phyloP scores from a whole-genome alignment of 2,329 filamentous ascomycete species.

The Sporothrix brasiliensis region DNA sequence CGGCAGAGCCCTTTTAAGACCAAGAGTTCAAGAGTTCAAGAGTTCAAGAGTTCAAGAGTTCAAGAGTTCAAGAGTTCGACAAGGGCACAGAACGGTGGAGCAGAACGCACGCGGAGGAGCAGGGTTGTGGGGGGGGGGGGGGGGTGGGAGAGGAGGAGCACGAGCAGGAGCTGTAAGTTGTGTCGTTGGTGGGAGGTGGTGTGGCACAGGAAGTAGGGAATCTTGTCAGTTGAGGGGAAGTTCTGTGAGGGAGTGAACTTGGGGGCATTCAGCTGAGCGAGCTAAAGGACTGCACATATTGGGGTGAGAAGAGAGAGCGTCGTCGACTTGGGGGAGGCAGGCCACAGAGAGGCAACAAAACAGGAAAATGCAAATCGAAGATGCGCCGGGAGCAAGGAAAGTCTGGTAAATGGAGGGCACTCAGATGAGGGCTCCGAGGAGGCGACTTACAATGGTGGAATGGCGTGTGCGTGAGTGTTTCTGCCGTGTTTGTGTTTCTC shows the following conservation, averaged over 20 bases:
- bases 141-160: background rate
- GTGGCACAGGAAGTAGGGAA: background rate
- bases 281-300: constrained; percentile 9
- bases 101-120: constrained; percentile 26
- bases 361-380: background rate
- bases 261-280: constrained; percentile 20
- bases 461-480: background rate
- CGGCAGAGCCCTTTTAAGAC: constrained; percentile 24
- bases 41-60: background rate
- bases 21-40: background rate
- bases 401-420: background rate
- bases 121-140: constrained; percentile 17
- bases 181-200: background rate
- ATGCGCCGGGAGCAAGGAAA: background rate
- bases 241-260: background rate
- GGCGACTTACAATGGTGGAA: background rate
- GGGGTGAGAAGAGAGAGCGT: background rate
- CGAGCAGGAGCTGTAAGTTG: background rate
- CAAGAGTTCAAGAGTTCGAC: background rate
- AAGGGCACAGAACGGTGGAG: constrained; percentile 20
- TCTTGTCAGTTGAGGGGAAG: background rate
- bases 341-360: background rate
- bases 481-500: constrained; percentile 10
- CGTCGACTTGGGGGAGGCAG: constrained; percentile 3
- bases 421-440: background rate